phyloP scores from a whole-genome alignment of 441 rosid genomes.

The Erodium texanum region DNA sequence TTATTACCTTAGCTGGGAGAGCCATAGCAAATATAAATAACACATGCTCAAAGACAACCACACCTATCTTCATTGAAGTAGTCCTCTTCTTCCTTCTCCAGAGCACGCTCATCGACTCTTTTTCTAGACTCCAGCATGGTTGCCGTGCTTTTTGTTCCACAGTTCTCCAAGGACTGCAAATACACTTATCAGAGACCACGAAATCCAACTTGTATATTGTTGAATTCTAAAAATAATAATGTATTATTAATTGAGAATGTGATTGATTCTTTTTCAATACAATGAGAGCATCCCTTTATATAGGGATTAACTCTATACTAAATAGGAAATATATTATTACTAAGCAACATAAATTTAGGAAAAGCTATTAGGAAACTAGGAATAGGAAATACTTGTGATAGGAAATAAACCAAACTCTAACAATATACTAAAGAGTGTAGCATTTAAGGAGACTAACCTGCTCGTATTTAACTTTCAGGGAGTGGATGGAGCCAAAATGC shows the following conservation, averaged over 20 bases:
- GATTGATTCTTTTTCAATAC: too few relatives aligned
- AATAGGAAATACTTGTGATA: too few relatives aligned
- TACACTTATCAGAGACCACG: slow-evolving; percentile 35
- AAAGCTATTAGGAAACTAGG: too few relatives aligned
- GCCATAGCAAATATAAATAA: slow-evolving; percentile 7
- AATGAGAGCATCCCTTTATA: too few relatives aligned
- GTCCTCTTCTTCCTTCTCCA: slow-evolving; percentile 95
- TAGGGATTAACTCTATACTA: too few relatives aligned
- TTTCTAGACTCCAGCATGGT: slow-evolving; percentile 52
- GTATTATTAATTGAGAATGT: too few relatives aligned
- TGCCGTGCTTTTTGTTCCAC: slow-evolving; percentile 45
- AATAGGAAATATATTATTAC: too few relatives aligned
- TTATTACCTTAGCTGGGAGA: slow-evolving; percentile 10
- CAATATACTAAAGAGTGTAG: slow-evolving; percentile 5
- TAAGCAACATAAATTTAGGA: too few relatives aligned
- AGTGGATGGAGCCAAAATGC: slow-evolving; percentile 57
- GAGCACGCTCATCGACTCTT: slow-evolving; percentile 79
- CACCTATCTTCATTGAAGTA: slow-evolving; percentile 95
- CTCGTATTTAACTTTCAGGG: slow-evolving; percentile 80
- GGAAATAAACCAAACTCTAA: too few relatives aligned
- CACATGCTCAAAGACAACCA: slow-evolving; percentile 1
- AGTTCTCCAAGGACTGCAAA: slow-evolving; percentile 73
- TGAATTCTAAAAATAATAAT: too few relatives aligned
- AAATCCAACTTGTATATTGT: too few relatives aligned
- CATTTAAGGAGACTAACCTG: slow-evolving; percentile 49